Evolutionary conservation across 148 eudicot genomes (phyloP).

Genomic region (Pharnaceum exiguum): DNA sequence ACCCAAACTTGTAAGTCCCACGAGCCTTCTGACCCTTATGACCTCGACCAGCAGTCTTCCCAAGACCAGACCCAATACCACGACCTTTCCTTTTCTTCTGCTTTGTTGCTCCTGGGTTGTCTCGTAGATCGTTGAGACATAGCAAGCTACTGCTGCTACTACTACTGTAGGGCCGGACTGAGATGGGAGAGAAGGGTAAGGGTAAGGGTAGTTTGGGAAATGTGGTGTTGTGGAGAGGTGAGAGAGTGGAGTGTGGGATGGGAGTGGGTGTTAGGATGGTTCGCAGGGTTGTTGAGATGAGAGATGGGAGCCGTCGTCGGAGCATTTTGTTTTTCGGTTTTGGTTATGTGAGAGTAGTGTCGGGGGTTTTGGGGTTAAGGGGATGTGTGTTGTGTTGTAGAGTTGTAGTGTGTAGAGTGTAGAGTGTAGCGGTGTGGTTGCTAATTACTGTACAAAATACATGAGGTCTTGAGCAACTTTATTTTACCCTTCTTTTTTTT

Average conservation of each 20-base stretch:
- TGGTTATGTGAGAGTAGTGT: not conserved
- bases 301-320: slow-evolving; percentile 28
- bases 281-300: slow-evolving; percentile 20
- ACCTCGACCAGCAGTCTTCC: slow-evolving; percentile 93
- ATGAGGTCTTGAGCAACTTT: too few species aligned
- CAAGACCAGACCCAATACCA: slow-evolving; percentile 94
- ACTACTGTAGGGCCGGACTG: slow-evolving; percentile 1
- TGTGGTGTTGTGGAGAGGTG: not conserved
- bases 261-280: slow-evolving; percentile 17
- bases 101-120: slow-evolving; percentile 77
- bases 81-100: slow-evolving; percentile 93
- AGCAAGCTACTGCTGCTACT: slow-evolving; percentile 39
- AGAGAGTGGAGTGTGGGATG: slow-evolving; percentile 1
- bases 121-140: slow-evolving; percentile 70
- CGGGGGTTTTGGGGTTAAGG: not conserved
- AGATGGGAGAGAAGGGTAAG: not conserved
- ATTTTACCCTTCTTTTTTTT: too few species aligned
- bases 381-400: not conserved
- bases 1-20: slow-evolving; percentile 81
- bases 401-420: too few species aligned
- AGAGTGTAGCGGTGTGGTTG: too few species aligned
- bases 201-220: not conserved
- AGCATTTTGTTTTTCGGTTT: slow-evolving; percentile 21
- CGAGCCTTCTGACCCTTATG: slow-evolving; percentile 98
- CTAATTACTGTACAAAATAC: too few species aligned